Percentiles rank a stretch among this genome's conserved stretches.
Conservation (phyloP, 768 basidiomycete genomes). For the Termitomyces sp. region DNA sequence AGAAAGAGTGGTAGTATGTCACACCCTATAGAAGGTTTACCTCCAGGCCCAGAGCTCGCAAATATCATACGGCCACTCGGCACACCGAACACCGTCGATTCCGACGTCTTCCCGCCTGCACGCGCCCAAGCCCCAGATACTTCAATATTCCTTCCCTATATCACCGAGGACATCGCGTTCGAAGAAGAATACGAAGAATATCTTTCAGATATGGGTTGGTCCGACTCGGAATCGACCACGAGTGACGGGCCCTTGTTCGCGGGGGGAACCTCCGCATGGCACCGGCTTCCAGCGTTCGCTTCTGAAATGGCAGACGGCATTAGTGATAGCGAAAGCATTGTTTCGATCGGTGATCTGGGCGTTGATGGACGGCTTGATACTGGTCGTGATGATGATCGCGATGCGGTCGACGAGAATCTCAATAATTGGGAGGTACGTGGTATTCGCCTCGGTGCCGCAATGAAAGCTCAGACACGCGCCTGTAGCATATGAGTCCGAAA, state of each 20-base stretch:
- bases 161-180: constrained; percentile 90
- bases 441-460: neutral
- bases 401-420: constrained; percentile 71
- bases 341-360: constrained; percentile 83
- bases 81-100: constrained; percentile 75
- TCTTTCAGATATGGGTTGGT: constrained; percentile 80
- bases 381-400: constrained; percentile 61
- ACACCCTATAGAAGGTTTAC: constrained; percentile 73
- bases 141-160: constrained; percentile 84
- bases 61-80: constrained; percentile 71
- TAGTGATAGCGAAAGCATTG: constrained; percentile 93
- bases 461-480: neutral
- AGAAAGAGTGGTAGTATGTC: constrained; percentile 82
- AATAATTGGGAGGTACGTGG: constrained; percentile 92
- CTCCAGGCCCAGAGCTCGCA: constrained; percentile 70
- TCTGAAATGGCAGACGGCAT: constrained; percentile 83
- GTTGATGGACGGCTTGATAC: constrained; percentile 69
- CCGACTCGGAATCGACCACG: constrained; percentile 44
- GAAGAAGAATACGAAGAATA: constrained; percentile 98
- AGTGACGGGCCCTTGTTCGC: constrained; percentile 37
- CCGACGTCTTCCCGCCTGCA: constrained; percentile 93
- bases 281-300: constrained; percentile 73
- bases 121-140: constrained; percentile 84
- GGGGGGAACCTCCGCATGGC: constrained; percentile 66
- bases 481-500: constrained; percentile 92